These are phyloP conservation scores for Phaeomoniella chlamydospora DNA, from an alignment of 2,329 filamentous ascomycete genomes.

Conservation along the genomic window DNA sequence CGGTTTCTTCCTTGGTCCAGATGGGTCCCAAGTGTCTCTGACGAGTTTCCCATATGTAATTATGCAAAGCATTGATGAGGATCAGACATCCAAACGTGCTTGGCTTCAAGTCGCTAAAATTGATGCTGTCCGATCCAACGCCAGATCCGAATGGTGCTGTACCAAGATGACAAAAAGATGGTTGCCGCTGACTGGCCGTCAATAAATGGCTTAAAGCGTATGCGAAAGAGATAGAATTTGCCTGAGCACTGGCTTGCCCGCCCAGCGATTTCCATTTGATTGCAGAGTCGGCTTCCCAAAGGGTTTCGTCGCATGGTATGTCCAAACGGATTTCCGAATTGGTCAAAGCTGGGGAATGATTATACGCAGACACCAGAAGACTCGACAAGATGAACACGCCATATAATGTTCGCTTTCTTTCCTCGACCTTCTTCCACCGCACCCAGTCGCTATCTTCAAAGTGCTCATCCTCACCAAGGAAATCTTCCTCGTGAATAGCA, in stretches of 20 bases:
- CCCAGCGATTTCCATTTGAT: constrained; percentile 68
- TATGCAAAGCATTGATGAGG: constrained; percentile 87
- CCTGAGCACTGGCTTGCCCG: constrained; percentile 52
- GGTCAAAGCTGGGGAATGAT: constrained; percentile 76
- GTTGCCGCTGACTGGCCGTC: constrained; percentile 55
- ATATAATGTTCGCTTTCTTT: constrained; percentile 85
- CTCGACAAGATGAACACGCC: constrained; percentile 85
- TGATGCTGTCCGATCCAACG: constrained; percentile 31
- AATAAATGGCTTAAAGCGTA: constrained; percentile 68
- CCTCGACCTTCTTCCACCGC: constrained; percentile 75
- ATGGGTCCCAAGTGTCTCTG: constrained; percentile 76
- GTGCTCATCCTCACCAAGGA: constrained; percentile 18
- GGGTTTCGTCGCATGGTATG: constrained; percentile 82
- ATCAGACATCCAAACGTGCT: constrained; percentile 88
- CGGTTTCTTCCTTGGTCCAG: constrained; percentile 85
- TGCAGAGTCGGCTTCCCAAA: constrained; percentile 74
- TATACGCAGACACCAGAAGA: constrained; percentile 80
- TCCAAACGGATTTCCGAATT: constrained; percentile 88
- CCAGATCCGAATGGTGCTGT: constrained; percentile 31
- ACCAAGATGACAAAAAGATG: constrained; percentile 14
- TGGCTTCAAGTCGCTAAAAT: constrained; percentile 54
- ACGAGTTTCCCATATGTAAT: constrained; percentile 95
- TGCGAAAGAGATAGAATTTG: constrained; percentile 65
- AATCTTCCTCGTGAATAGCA: constrained; percentile 10
- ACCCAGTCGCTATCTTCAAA: constrained; percentile 64